Conservation (phyloP, 805 yeast genomes). For the Yarrowia sp. region DNA sequence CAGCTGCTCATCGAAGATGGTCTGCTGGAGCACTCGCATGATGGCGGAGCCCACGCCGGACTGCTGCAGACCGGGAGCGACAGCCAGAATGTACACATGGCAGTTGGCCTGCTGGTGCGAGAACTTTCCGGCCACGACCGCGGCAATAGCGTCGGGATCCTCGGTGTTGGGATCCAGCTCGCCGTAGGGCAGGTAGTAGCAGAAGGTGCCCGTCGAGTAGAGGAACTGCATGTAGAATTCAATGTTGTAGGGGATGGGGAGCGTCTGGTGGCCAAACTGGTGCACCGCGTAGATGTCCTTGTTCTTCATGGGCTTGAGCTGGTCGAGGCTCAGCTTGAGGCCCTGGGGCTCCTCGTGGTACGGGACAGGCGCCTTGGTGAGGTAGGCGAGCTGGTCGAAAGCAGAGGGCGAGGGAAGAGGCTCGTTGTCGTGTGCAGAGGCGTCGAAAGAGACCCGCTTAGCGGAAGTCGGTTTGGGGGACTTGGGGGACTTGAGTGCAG, state of each 20-base stretch:
- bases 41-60: slow-evolving; percentile 26
- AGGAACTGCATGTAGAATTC: slow-evolving; percentile 27
- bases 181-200: slow-evolving; percentile 25
- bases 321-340: slow-evolving; percentile 1
- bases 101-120: slow-evolving; percentile 25
- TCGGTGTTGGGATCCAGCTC: slow-evolving; percentile 24
- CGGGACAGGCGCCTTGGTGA: slow-evolving; percentile 4
- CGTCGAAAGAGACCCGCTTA: slow-evolving; percentile 22
- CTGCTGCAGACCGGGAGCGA: slow-evolving; percentile 26
- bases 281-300: slow-evolving; percentile 21
- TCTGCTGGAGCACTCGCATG: slow-evolving; percentile 25
- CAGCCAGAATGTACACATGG: slow-evolving; percentile 27
- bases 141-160: slow-evolving; percentile 25
- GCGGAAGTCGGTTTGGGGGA: slow-evolving; percentile 2
- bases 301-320: slow-evolving; percentile 24
- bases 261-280: slow-evolving; percentile 22
- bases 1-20: slow-evolving; percentile 21
- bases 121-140: slow-evolving; percentile 23
- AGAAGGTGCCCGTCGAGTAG: slow-evolving; percentile 17
- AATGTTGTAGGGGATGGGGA: slow-evolving; percentile 23
- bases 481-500: slow-evolving; percentile 21
- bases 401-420: slow-evolving; percentile 21
- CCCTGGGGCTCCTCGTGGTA: slow-evolving; percentile 21
- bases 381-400: slow-evolving; percentile 6
- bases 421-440: slow-evolving; percentile 25